Evolutionary conservation across 169 alveolate species (phyloP), one percentile per base, ranked within the genome.

Genomic region (Eimeria praecox): DNA sequence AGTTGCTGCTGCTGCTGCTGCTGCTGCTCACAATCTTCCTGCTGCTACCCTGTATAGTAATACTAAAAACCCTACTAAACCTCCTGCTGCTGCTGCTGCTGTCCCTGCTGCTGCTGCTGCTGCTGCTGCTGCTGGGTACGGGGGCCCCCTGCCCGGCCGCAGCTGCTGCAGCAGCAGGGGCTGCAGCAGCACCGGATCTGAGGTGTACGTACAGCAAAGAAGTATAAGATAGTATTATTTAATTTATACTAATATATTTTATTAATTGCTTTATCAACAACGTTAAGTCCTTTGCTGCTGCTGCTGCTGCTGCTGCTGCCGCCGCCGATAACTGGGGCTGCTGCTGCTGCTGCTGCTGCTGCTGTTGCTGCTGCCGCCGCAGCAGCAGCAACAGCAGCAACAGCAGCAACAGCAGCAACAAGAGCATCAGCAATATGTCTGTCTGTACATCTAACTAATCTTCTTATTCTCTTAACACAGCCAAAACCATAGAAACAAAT

Each of bases 281-380:
- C 75, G 22, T 22, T 30, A 64, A 12, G 75, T 16, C 33, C n/a
- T 64, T 30, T 22, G 33, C 75, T n/a, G 85, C 85, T 73, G 49
- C 83, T 20, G 44, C 46, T 73, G 85, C 77, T 66, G 77, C 77
- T 66, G 44, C 46, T 73, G 85, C 77, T 66, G 77, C 77, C 16
- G 77, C 77, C 3, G 85, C 49, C 22, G 52, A 40, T 38, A 10
- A 38, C 46, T 33, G 35, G 54, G 44, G 44, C 44, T 73, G 85
- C 20, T 24, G 27, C 49, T 38, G 24, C 10, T 24, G 49, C 44
- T n/a, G 85, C 85, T n/a, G 52, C 85, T 33, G 49, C 85, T 9
- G n/a, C n/a, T n/a, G n/a, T n/a, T n/a, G n/a, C n/a, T n/a, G n/a
- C n/a, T n/a, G n/a, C n/a, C n/a, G n/a, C n/a, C n/a, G n/a, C n/a